These are phyloP conservation scores for Xylaria sp. DNA, from an alignment of 2,329 filamentous ascomycete species.

Conservation along the genomic window DNA sequence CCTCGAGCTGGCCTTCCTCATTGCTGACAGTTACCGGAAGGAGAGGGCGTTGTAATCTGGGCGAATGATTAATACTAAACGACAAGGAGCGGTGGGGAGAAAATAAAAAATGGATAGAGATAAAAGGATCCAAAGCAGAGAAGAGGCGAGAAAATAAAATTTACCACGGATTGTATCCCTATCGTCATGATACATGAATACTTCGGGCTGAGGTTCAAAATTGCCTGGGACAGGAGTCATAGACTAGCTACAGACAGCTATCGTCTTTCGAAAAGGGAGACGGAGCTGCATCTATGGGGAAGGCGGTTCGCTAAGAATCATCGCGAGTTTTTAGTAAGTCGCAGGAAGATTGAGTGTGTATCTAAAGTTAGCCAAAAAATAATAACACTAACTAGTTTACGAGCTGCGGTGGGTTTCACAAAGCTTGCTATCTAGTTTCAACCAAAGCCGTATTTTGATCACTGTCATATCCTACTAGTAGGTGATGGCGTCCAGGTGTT, in stretches of 20 bases:
- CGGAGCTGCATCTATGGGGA: background rate
- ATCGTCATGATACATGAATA: background rate
- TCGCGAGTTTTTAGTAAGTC: background rate
- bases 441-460: background rate
- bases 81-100: background rate
- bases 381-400: too few species aligned
- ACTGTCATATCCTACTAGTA: too few species aligned
- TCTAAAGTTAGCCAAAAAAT: background rate
- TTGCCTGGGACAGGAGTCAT: background rate
- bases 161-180: background rate
- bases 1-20: conserved; percentile 90
- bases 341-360: background rate
- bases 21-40: conserved; percentile 79
- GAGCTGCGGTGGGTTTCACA: too few species aligned
- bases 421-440: background rate
- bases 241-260: background rate
- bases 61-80: background rate
- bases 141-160: background rate
- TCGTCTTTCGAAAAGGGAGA: too few species aligned
- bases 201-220: background rate
- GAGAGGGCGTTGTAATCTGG: conserved; percentile 48
- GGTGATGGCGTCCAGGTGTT: too few species aligned
- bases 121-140: background rate
- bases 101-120: background rate
- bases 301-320: background rate